A percentile compares a stretch with the other conserved stretches of the same genome.
Conservation (phyloP, 73 alveolate species). For the Paramecium biaurelia region DNA sequence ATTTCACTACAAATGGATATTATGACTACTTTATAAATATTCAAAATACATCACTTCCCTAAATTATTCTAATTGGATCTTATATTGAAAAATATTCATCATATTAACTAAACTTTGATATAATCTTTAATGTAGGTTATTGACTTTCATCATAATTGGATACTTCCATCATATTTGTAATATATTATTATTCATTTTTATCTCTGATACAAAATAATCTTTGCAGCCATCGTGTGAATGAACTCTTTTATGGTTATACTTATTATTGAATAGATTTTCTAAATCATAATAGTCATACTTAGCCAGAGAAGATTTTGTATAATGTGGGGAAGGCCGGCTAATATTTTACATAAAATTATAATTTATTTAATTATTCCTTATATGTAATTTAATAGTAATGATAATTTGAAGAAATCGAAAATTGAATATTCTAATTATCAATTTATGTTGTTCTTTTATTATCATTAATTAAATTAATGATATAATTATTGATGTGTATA, state of each 20-base stretch:
- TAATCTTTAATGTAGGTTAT: background rate
- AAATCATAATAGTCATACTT: background rate
- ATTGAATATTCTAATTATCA: background rate
- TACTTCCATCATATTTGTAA: conserved; percentile 10
- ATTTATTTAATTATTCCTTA: background rate
- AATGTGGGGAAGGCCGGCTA: background rate
- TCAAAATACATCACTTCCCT: background rate
- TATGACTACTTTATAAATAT: background rate
- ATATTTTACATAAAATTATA: background rate
- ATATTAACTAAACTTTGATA: background rate
- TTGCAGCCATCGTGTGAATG: conserved; percentile 9
- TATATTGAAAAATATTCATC: background rate
- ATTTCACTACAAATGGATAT: background rate
- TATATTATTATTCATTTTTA: background rate
- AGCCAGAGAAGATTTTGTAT: background rate
- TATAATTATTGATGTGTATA: background rate
- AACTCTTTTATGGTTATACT: background rate
- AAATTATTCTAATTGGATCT: background rate
- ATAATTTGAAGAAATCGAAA: background rate
- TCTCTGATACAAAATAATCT: background rate
- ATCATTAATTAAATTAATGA: too few species aligned
- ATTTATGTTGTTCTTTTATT: background rate
- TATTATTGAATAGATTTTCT: background rate
- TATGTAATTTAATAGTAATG: background rate
- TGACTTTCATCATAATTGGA: background rate